These are phyloP conservation scores for Fusarium torreyae DNA, from an alignment of 2,329 filamentous ascomycete species.

Conservation along the genomic window DNA sequence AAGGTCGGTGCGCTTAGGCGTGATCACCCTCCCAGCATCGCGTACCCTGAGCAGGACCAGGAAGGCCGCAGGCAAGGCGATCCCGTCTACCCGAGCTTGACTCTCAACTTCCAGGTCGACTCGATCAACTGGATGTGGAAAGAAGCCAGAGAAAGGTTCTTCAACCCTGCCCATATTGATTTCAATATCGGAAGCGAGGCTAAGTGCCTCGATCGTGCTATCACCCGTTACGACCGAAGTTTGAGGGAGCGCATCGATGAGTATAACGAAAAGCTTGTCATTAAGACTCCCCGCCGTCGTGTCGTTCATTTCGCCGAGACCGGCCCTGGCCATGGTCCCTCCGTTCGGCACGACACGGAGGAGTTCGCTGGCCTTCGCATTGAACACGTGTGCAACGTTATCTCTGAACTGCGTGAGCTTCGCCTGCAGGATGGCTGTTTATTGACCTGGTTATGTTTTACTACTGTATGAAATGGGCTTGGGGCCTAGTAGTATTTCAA, in stretches of 20 bases:
- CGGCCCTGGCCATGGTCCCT: neutral
- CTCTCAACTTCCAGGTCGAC: neutral
- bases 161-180: no score
- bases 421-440: no score
- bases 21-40: no score
- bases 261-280: constrained; percentile 4
- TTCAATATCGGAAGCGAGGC: no score
- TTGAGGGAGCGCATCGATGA: constrained; percentile 1
- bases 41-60: no score
- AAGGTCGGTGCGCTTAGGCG: neutral
- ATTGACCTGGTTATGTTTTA: no score
- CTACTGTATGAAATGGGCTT: no score
- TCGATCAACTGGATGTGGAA: neutral
- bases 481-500: no score
- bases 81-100: constrained; percentile 1
- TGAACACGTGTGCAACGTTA: neutral
- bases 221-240: neutral
- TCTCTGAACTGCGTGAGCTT: neutral
- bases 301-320: neutral
- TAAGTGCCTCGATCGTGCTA: neutral
- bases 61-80: no score
- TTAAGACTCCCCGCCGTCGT: neutral
- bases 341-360: neutral
- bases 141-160: neutral
- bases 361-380: neutral